Percentiles rank a stretch among this genome's conserved stretches.
phyloP scores from a whole-genome alignment of 2,329 filamentous ascomycete genomes.

The Fusarium protoensiforme region DNA sequence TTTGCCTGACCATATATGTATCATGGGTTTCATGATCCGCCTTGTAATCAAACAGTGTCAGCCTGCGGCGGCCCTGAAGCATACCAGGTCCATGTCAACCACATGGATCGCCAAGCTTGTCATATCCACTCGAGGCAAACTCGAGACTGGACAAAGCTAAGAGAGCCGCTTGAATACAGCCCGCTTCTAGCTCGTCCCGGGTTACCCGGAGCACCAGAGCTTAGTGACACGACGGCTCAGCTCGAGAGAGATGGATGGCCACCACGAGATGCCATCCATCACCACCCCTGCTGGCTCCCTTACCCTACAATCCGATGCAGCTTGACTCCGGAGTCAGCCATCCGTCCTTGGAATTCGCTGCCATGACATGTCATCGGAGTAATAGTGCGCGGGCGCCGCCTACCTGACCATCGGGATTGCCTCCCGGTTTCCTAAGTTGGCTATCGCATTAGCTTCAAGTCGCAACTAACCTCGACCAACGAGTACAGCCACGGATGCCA shows the following conservation, averaged over 20 bases:
- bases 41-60: not conserved
- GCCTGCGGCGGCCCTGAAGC: not conserved
- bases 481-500: conserved; percentile 20
- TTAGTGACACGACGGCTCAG: not conserved
- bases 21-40: not conserved
- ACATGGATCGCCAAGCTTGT: not conserved
- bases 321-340: not conserved
- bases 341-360: conserved; percentile 1
- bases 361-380: conserved; percentile 18
- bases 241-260: not conserved
- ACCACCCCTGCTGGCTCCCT: not conserved
- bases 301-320: conserved; percentile 16
- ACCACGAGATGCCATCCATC: not conserved
- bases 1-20: not conserved
- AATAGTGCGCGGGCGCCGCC: conserved; percentile 13
- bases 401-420: conserved; percentile 7
- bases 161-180: not conserved
- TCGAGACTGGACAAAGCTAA: not conserved
- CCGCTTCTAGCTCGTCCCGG: not conserved
- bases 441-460: conserved; percentile 23
- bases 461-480: conserved; percentile 18
- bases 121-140: not conserved
- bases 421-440: conserved; percentile 18
- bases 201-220: not conserved
- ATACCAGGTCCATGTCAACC: not conserved